Base-by-base conservation (phyloP, 2,329 filamentous ascomycete genomes). In the Monilinia laxa region DNA sequence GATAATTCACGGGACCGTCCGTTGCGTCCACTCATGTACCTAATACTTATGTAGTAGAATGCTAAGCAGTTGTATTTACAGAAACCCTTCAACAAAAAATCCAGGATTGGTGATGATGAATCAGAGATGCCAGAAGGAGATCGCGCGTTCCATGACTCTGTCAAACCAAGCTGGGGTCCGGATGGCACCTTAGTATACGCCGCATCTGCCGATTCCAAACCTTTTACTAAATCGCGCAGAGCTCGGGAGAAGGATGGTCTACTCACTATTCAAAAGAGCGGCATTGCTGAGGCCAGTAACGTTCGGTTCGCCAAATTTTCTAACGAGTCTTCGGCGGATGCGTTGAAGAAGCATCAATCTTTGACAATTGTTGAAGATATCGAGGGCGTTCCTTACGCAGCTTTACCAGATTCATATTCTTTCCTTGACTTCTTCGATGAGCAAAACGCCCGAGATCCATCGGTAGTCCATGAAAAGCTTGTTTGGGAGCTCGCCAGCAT, bases 401-500 rank as follows among this genome's bases (percentile, higher is more conserved):
- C 77, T 11, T 76, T 88, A 1, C 78, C 75, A 49, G 75, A 78
- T 1, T 76, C 79, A 6, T 79, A 82, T 66, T 79, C 80, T 1
- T 82, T 88, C 67, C 80, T 80, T 20, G 77, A 82, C 12, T 80
- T 87, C 66, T 81, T 81, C 35, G 77, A 80, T 62, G 74, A 76
- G 23, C 77, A 79, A 16, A 73, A 78, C 52, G 78, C 68, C 45
- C 75, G 76, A 42, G 78, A 78, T 70, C 79, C 80, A 20, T 81
- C 81, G 28, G 81, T 78, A 64, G 77, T 80, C 25, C 86, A 92
- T 67, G 92, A 96, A 78, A 86, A 87, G 73, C 82, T 87, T 18
- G 87, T 95, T 0, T 99, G 96, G 95, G 85, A 92, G 68, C 82
- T 99, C 47, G 89, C 92, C 1, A 90, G 91, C 67, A 88, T 97